Base-by-base conservation (phyloP, 371 early-diverging fungal species). In the Chytridiales sp. region DNA sequence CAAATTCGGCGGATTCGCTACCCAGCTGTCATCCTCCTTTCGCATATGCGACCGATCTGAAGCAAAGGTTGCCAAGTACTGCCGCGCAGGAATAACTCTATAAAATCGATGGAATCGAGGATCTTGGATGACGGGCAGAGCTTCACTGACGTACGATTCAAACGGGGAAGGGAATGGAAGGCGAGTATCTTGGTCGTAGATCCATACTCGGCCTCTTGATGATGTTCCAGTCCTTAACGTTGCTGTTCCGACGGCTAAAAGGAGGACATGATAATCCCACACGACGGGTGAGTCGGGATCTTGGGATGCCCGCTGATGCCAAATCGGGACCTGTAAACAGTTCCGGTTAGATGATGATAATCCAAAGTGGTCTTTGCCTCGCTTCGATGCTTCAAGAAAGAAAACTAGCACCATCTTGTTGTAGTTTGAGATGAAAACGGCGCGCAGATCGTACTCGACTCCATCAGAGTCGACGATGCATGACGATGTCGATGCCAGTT, bases 231-330 rank as follows among this genome's bases (percentile, higher is more conserved):
- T n/a, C n/a, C n/a, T n/a, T n/a, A n/a, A n/a, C n/a, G n/a, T n/a
- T n/a, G 38, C 11, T 17, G 38, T 17, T 38, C 11, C 8, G 38
- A 17, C 8, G 17, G 38, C 11, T 11, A 48, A 29, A 31, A 29
- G 27, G 48, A 48, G 24, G 30, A 48, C 48, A 29, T 48, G 48
- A 29, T 48, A 48, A 31, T 48, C 48, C 48, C 48, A 48, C 15
- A 26, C 9, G 4, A 48, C 48, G 6, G 31, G 29, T 19, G 30
- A 26, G 30, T 48, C 48, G 13, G 4, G 4, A 4, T 31, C 4
- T 31, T 19, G 6, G 24, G 48, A 48, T 4, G 48, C 48, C 19
- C 26, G 24, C 26, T 48, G 48, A 4, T 6, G 5, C 48, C 48
- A 48, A 9, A 48, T 48, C 21, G 48, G 48, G 6, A 48, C 48